These are phyloP conservation scores for Zygoascus meyerae DNA, from an alignment of 1,139 yeast genomes.

Conservation along the genomic window DNA sequence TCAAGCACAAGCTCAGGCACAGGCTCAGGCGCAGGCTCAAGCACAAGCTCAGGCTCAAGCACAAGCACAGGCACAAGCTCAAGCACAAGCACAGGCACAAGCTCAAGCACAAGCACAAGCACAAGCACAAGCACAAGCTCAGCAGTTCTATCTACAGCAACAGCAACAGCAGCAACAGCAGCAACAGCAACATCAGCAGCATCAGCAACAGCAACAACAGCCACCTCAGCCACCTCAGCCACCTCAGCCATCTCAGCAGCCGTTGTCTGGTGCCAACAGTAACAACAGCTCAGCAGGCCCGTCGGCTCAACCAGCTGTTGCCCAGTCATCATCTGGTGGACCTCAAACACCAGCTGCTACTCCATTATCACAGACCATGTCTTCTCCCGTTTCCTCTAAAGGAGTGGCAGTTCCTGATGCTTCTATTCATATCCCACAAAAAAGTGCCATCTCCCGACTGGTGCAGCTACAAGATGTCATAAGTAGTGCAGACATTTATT, in stretches of 20 bases:
- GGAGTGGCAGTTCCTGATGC: constrained; percentile 10
- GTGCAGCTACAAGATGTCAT: constrained; percentile 40
- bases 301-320: constrained; percentile 9
- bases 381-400: constrained; percentile 7
- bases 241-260: constrained; percentile 22
- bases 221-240: constrained; percentile 15
- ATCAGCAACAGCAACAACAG: constrained; percentile 17
- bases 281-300: constrained; percentile 15
- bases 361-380: background rate
- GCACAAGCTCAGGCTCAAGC: constrained; percentile 15
- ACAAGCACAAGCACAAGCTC: constrained; percentile 18
- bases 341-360: background rate
- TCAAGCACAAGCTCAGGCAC: constrained; percentile 11
- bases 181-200: constrained; percentile 11
- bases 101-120: constrained; percentile 12
- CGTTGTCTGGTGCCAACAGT: constrained; percentile 17
- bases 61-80: constrained; percentile 15
- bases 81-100: constrained; percentile 14
- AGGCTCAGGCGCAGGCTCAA: constrained; percentile 12
- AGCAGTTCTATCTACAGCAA: constrained; percentile 19
- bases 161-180: constrained; percentile 17
- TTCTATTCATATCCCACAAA: constrained; percentile 24
- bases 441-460: constrained; percentile 35
- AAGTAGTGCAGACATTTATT: constrained; percentile 33
- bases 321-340: too few relatives aligned